phyloP scores from a whole-genome alignment of 2,329 filamentous ascomycete genomes.

The Beauveria caledonica region DNA sequence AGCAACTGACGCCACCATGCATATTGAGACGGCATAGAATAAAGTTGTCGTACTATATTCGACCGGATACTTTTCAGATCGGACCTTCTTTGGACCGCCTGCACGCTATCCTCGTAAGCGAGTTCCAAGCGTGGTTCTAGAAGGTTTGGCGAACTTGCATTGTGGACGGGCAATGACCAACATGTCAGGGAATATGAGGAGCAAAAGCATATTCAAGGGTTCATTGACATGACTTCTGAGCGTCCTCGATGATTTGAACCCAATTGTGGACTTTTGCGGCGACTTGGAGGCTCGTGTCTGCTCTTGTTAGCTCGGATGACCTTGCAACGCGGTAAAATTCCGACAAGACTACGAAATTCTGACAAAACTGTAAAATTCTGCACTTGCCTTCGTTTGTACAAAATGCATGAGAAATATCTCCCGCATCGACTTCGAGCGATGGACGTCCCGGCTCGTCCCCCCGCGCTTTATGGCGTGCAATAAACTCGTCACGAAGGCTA shows the following conservation, averaged over 20 bases:
- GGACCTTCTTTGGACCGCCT: not conserved
- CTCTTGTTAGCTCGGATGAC: not conserved
- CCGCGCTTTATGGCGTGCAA: constrained; percentile 31
- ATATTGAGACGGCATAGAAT: not conserved
- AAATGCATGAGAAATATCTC: constrained; percentile 51
- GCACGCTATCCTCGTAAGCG: not conserved
- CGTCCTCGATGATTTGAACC: constrained; percentile 21
- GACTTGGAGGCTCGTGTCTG: constrained; percentile 22
- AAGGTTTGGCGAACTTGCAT: not conserved
- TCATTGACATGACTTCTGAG: not conserved
- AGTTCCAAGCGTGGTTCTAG: not conserved
- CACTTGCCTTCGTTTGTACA: constrained; percentile 36
- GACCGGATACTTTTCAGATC: too few species aligned
- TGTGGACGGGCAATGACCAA: not conserved
- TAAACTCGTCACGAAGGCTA: constrained; percentile 47
- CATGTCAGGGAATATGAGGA: too few species aligned
- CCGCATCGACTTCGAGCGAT: constrained; percentile 46
- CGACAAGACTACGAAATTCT: too few species aligned
- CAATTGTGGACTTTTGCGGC: constrained; percentile 23
- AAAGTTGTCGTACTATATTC: not conserved
- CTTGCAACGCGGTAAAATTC: not conserved
- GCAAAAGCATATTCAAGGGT: too few species aligned
- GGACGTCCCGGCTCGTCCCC: constrained; percentile 30
- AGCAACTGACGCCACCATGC: not conserved
- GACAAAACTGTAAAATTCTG: not conserved